Evolutionary conservation across 1,139 yeast genomes (phyloP).

Genomic region (Suhomyces yuchorum): DNA sequence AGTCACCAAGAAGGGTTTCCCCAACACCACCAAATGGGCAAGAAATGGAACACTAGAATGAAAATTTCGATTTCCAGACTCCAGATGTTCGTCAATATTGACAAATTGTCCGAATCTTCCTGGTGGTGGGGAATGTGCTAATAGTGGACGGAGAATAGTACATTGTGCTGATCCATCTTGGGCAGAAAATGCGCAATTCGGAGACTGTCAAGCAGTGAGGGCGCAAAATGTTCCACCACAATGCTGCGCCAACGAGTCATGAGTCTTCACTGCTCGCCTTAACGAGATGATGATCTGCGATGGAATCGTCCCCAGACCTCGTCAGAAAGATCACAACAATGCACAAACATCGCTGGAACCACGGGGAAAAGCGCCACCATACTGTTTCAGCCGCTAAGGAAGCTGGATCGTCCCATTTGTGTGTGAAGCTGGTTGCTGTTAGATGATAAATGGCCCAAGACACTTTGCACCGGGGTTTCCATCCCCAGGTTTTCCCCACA

Average conservation of each 20-base stretch:
- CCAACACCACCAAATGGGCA: too few species aligned
- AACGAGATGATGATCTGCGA: not conserved
- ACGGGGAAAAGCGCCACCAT: not conserved
- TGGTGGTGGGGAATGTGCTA: not conserved
- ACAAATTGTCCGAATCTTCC: not conserved
- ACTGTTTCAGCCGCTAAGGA: not conserved
- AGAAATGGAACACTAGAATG: too few species aligned
- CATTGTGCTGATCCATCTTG: not conserved
- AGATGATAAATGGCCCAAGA: not conserved
- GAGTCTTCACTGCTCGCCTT: not conserved
- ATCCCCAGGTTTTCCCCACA: slow-evolving; percentile 2
- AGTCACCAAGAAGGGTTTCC: too few species aligned
- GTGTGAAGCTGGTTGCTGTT: not conserved
- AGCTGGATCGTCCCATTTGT: not conserved
- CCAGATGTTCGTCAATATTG: not conserved
- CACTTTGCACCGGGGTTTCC: not conserved
- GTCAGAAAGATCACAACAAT: not conserved
- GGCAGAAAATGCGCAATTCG: not conserved
- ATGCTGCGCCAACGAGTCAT: not conserved
- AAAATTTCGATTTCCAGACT: too few species aligned
- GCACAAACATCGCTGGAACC: not conserved
- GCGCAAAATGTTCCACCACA: too few species aligned
- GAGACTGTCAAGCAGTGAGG: not conserved
- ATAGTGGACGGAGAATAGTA: not conserved
- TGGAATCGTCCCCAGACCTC: not conserved